Evolutionary conservation across 345 rosid genomes (phyloP).

Genomic region (Draba incana): DNA sequence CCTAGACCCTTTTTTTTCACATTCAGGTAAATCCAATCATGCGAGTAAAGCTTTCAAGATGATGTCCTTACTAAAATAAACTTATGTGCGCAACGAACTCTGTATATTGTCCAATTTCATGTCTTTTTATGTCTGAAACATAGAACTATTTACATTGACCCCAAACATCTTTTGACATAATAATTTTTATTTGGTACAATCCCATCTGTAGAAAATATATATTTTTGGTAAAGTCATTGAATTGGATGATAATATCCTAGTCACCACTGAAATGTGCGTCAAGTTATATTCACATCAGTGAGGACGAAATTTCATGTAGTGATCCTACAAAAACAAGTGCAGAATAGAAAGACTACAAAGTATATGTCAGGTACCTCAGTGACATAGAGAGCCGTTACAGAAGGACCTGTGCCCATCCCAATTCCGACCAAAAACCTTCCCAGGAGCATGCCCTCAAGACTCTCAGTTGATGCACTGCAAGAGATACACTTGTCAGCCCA

Average conservation of each 20-base stretch:
- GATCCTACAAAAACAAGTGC: conserved; percentile 23
- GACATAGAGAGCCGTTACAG: conserved; percentile 91
- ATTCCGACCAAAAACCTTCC: conserved; percentile 92
- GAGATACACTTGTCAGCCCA: conserved; percentile 29
- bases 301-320: conserved; percentile 14
- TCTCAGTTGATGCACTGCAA: conserved; percentile 79
- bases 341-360: conserved; percentile 16
- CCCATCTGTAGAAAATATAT: not conserved
- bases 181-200: too few species aligned
- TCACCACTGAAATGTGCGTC: conserved; percentile 5
- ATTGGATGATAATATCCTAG: not conserved
- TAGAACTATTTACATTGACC: too few species aligned
- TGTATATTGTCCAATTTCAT: conserved; percentile 9
- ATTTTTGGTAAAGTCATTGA: not conserved
- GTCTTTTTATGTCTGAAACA: conserved; percentile 2
- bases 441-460: conserved; percentile 87
- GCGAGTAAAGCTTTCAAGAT: conserved; percentile 26
- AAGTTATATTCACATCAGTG: conserved; percentile 24
- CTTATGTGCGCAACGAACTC: conserved; percentile 2
- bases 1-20: conserved; percentile 20
- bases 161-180: too few species aligned
- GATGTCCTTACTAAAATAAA: not conserved
- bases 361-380: conserved; percentile 68
- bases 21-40: conserved; percentile 10
- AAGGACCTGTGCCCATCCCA: conserved; percentile 93